phyloP scores from a whole-genome alignment of 768 basidiomycete genomes.

The Termitomyces sp. region DNA sequence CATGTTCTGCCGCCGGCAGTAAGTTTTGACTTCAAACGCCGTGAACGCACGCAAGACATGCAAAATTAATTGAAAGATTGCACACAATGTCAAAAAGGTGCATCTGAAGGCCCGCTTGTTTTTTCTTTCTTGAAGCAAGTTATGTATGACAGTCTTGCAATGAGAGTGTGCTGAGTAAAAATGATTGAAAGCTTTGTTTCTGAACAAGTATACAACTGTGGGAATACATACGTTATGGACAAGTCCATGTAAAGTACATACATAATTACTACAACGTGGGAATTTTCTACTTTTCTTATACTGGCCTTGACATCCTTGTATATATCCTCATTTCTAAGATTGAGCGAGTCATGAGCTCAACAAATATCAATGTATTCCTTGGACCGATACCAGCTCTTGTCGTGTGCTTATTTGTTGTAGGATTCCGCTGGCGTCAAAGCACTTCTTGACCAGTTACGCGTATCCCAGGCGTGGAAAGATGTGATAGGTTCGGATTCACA shows the following conservation, averaged over 20 bases:
- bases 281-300: background rate
- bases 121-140: background rate
- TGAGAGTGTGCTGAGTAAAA: background rate
- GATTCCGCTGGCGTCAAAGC: constrained; percentile 63
- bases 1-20: background rate
- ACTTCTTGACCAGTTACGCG: constrained; percentile 61
- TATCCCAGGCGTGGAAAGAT: constrained; percentile 68
- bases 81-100: background rate
- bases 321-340: background rate
- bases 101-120: background rate
- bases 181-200: background rate
- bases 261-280: background rate
- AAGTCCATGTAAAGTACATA: background rate
- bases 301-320: background rate
- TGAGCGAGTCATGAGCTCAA: constrained; percentile 31
- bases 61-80: background rate
- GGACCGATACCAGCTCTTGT: constrained; percentile 1
- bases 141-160: background rate
- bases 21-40: background rate
- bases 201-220: too few relatives aligned
- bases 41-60: too few relatives aligned
- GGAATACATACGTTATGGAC: too few relatives aligned
- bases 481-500: constrained; percentile 10
- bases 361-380: constrained; percentile 51
- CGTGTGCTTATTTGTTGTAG: constrained; percentile 27